Evolutionary conservation across 345 rosid species (phyloP).

Genomic region (Firmiana major): DNA sequence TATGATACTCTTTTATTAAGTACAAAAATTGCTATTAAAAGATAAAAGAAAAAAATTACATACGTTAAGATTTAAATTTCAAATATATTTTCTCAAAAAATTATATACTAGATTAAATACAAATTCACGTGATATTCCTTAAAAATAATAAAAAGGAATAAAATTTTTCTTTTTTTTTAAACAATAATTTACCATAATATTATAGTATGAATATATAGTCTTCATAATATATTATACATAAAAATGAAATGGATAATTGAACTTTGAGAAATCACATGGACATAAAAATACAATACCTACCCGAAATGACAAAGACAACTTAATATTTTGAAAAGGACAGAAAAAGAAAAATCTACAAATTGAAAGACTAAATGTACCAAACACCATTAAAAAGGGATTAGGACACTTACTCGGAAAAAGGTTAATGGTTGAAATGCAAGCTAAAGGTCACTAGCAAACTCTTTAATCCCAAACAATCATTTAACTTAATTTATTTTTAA

Average conservation of each 20-base stretch:
- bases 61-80: too few relatives aligned
- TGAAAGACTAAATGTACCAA: slow-evolving; percentile 12
- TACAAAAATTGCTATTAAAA: too few relatives aligned
- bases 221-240: background rate
- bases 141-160: too few relatives aligned
- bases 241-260: background rate
- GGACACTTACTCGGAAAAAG: slow-evolving; percentile 1
- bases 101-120: too few relatives aligned
- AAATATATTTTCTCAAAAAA: too few relatives aligned
- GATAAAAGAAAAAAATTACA: too few relatives aligned
- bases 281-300: background rate
- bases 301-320: background rate
- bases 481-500: background rate
- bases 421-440: slow-evolving; percentile 15
- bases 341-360: slow-evolving; percentile 2
- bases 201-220: background rate
- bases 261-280: background rate
- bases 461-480: background rate
- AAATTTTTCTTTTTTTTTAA: too few relatives aligned
- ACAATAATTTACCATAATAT: too few relatives aligned
- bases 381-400: background rate
- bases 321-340: slow-evolving; percentile 8
- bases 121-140: too few relatives aligned
- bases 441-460: background rate
- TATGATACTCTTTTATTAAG: too few relatives aligned